Evolutionary conservation across 257 asterid genomes (phyloP), one percentile per base, ranked within the genome.

Genomic region (Solanum clarkiae): DNA sequence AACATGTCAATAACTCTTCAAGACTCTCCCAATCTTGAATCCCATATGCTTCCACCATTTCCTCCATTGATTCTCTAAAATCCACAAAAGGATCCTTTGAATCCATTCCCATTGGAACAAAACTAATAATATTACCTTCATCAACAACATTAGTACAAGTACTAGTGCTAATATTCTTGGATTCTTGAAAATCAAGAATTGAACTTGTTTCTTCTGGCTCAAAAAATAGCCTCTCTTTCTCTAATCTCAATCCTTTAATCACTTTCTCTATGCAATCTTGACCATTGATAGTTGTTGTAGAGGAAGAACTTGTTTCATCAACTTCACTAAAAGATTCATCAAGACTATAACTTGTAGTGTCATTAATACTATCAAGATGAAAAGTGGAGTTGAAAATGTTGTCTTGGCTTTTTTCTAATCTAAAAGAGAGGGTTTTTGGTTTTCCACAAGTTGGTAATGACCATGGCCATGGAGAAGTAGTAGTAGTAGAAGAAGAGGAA

Each of bases 51-150:
- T 80, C 93, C 92, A 92, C 95, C 98, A 95, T 95, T 53, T 94
- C 98, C 90, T 87, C 94, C 97, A 95, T 95, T 32, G 98, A 95
- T 53, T 55, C 88, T 85, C 92, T 82, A 86, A 94, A 95, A 80
- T 95, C 98, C 2, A 55, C 77, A 26, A 90, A 89, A 5, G 98
- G 98, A 83, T 94, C 94, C 29, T 68, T 84, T 4, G 98, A 94
- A 0, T 95, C 95, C 82, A 95, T 57, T 22, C 83, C 92, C 93
- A 93, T 44, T 72, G 80, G 80, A 72, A 72, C 3, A 72, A 42
- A 44, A 72, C 56, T 45, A 20, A 72, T 18, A 42, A 5, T 20
- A 71, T 71, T 12, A 40, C 53, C 54, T 17, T 70, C 80, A 71
- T 44, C 56, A 71, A 71, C 56, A 70, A 40, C 80, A 70, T 70